phyloP scores from a whole-genome alignment of 2,329 filamentous ascomycete genomes.

The Colletotrichum nymphaeae region DNA sequence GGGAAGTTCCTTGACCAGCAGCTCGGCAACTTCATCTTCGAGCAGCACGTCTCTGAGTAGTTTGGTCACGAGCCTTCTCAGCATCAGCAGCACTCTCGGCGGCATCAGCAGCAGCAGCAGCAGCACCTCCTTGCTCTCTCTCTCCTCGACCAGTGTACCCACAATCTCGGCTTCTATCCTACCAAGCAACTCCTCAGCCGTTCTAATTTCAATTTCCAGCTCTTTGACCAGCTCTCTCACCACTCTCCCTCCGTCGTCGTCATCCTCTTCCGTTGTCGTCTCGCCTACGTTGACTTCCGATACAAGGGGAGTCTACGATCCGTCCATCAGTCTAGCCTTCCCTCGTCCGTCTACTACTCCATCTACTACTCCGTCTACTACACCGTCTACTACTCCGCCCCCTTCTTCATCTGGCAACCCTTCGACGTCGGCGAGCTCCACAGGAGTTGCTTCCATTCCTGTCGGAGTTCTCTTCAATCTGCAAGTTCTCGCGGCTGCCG shows the following conservation, averaged over 20 bases:
- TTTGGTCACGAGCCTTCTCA: neutral
- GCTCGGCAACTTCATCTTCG: neutral
- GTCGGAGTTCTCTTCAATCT: neutral
- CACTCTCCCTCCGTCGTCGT: neutral
- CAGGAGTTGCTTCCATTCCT: neutral
- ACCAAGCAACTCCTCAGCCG: neutral
- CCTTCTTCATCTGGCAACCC: neutral
- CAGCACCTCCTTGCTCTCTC: neutral
- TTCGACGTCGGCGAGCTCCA: neutral
- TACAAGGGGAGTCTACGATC: neutral
- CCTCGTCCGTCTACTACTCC: neutral
- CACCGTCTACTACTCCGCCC: no score
- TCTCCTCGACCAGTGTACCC: neutral
- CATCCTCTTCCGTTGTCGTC: neutral
- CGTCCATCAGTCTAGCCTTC: neutral
- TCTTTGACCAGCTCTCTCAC: neutral
- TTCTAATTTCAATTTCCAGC: neutral
- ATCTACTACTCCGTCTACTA: no score
- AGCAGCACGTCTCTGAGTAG: neutral
- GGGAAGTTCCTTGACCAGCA: neutral
- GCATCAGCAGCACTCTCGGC: neutral
- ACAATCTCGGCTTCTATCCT: neutral
- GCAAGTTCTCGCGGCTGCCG: neutral
- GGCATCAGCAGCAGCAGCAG: neutral
- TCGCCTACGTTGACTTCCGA: neutral